Conservation (phyloP, 2,329 filamentous ascomycete species). For the Pochonia chlamydosporia region DNA sequence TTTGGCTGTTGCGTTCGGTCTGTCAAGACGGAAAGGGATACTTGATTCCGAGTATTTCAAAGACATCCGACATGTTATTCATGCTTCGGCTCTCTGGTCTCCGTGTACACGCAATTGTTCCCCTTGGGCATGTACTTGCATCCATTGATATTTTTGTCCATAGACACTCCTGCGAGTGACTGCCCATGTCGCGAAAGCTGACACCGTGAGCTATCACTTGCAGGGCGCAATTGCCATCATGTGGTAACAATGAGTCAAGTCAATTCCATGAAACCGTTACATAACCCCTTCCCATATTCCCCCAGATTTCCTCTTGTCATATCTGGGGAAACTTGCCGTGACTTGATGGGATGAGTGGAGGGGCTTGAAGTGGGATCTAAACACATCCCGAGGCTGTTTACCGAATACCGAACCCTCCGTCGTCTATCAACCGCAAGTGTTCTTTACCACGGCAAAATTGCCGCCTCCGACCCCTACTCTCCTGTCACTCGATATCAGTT, state of each 20-base stretch:
- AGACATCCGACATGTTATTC: too few species aligned
- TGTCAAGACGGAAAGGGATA: too few species aligned
- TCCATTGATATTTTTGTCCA: too few species aligned
- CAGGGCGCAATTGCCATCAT: not conserved
- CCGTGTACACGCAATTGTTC: too few species aligned
- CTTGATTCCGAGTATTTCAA: too few species aligned
- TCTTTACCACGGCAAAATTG: not conserved
- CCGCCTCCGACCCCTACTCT: not conserved
- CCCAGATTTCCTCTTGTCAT: not conserved
- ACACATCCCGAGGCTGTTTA: not conserved
- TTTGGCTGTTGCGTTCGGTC: too few species aligned
- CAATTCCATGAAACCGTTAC: too few species aligned
- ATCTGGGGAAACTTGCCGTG: not conserved
- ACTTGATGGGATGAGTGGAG: not conserved
- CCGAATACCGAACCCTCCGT: not conserved
- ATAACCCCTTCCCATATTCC: not conserved
- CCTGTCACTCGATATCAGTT: not conserved
- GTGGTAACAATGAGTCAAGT: not conserved
- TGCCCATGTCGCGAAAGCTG: too few species aligned
- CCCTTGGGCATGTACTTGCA: too few species aligned
- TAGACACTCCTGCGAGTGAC: too few species aligned
- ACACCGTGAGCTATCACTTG: too few species aligned
- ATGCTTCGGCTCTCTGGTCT: too few species aligned
- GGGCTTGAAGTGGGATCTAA: not conserved
- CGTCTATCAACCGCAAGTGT: not conserved